A percentile compares a stretch with the other conserved stretches of the same genome.
Conservation (phyloP, 257 asterid species). For the Plantago major region DNA sequence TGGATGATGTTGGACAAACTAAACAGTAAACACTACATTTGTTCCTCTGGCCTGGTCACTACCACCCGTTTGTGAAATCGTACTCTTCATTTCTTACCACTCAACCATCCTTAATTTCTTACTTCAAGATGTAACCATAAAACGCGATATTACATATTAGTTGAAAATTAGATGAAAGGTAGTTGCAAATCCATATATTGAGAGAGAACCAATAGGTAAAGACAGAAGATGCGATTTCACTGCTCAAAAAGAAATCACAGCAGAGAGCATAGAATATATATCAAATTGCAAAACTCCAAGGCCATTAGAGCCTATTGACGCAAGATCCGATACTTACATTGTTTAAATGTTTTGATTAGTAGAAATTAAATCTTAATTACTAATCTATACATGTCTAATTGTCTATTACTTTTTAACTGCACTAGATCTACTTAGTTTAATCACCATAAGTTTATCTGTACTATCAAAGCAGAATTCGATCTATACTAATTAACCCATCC, state of each 20-base stretch:
- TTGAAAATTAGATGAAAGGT: background rate
- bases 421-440: conserved; percentile 7
- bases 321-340: conserved; percentile 51
- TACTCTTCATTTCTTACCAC: no score
- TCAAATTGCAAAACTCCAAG: conserved; percentile 11
- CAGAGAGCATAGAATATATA: conserved; percentile 12
- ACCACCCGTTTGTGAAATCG: no score
- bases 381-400: background rate
- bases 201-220: conserved; percentile 16
- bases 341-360: conserved; percentile 7
- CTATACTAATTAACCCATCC: conserved; percentile 5
- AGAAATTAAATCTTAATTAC: conserved; percentile 4
- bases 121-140: no score
- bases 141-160: no score
- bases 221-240: conserved; percentile 32
- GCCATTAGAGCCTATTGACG: conserved; percentile 29
- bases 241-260: conserved; percentile 21
- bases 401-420: background rate
- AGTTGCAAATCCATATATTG: background rate
- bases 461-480: conserved; percentile 23
- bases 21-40: no score
- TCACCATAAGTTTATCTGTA: conserved; percentile 29
- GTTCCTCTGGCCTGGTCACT: no score
- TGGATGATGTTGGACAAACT: no score
- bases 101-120: no score